Percentiles rank a stretch among this genome's conserved stretches.
Conservation (phyloP, 2,329 filamentous ascomycete genomes). For the Fusarium stilboides region DNA sequence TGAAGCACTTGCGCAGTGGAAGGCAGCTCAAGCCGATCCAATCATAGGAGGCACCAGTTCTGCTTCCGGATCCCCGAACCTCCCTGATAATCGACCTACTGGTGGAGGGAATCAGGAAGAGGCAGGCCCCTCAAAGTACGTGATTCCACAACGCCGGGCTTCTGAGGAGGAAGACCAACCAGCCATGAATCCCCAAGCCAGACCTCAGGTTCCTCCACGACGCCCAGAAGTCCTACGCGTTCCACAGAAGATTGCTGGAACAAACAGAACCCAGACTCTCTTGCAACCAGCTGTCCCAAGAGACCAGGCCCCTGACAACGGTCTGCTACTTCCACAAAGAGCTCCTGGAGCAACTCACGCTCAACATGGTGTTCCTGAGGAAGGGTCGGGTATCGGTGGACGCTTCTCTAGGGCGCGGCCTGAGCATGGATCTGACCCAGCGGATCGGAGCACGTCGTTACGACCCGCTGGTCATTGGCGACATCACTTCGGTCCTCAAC, state of each 20-base stretch:
- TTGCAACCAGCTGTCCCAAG: not conserved
- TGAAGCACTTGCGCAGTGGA: not conserved
- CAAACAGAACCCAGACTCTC: not conserved
- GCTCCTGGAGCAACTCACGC: not conserved
- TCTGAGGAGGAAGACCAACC: not conserved
- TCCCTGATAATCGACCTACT: not conserved
- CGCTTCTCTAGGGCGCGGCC: too few relatives aligned
- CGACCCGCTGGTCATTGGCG: not conserved
- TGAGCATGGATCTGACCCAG: too few relatives aligned
- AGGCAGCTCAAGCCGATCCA: not conserved
- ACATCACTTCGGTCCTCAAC: not conserved
- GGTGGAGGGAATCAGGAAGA: not conserved
- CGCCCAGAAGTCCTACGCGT: not conserved
- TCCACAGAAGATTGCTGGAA: constrained; percentile 3
- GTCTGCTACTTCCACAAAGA: not conserved
- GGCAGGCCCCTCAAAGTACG: not conserved
- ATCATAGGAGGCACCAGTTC: not conserved
- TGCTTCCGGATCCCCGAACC: not conserved
- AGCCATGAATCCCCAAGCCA: not conserved
- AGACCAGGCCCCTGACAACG: not conserved
- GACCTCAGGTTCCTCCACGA: not conserved
- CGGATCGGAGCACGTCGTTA: too few relatives aligned
- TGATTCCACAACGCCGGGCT: not conserved
- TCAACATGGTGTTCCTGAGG: not conserved
- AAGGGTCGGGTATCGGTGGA: not conserved